Conservation (phyloP, 257 asterid genomes). For the Plantago major region DNA sequence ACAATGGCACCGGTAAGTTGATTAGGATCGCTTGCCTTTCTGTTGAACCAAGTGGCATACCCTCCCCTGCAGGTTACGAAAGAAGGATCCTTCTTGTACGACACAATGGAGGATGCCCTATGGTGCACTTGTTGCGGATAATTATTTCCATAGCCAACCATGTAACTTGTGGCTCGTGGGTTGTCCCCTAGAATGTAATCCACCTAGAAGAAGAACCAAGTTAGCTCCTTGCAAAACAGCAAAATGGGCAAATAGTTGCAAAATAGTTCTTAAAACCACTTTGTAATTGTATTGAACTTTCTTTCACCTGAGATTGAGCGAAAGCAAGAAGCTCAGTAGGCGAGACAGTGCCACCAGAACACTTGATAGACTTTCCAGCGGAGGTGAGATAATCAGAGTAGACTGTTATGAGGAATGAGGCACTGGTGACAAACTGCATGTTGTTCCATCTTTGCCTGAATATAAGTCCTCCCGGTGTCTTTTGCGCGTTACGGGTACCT, state of each 20-base stretch:
- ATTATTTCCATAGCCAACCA: conserved; percentile 45
- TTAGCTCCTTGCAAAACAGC: not conserved
- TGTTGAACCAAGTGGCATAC: conserved; percentile 32
- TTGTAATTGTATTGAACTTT: too few species aligned
- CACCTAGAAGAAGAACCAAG: conserved; percentile 25
- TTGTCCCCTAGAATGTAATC: conserved; percentile 50
- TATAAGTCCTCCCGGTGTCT: conserved; percentile 70
- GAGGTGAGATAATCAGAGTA: conserved; percentile 72
- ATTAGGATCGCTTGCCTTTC: conserved; percentile 36
- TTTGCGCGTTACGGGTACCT: conserved; percentile 45
- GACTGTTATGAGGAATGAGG: conserved; percentile 60
- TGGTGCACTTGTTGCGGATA: conserved; percentile 48
- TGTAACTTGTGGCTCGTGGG: conserved; percentile 47
- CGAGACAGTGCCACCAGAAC: conserved; percentile 41
- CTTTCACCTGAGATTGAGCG: conserved; percentile 65
- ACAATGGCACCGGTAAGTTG: conserved; percentile 44
- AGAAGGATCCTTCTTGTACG: conserved; percentile 32
- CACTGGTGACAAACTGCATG: conserved; percentile 75
- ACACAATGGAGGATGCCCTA: conserved; percentile 45
- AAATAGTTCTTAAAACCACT: too few species aligned
- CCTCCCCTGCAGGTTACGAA: conserved; percentile 51
- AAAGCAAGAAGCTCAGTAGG: conserved; percentile 56
- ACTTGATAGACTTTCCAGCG: conserved; percentile 48
- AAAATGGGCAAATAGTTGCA: not conserved
- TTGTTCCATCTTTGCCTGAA: conserved; percentile 74